Evolutionary conservation across 2,329 filamentous ascomycete species (phyloP).

Genomic region (Alternaria brassicicola): DNA sequence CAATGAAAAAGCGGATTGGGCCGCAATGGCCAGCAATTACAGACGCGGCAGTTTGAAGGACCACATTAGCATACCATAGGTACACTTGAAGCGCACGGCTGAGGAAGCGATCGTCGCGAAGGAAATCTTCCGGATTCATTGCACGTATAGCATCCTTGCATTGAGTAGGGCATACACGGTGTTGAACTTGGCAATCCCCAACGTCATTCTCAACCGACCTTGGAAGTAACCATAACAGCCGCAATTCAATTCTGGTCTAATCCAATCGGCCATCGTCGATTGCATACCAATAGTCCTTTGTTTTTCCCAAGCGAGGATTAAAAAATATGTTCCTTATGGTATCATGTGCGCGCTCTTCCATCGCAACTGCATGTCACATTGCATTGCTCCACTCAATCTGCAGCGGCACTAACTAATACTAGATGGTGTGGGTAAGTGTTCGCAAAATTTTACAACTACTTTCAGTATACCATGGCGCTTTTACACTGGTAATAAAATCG

Average conservation of each 20-base stretch:
- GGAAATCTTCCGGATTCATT: background rate
- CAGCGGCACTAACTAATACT: background rate
- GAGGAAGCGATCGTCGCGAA: background rate
- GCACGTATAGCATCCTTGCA: background rate
- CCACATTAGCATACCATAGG: background rate
- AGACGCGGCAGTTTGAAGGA: background rate
- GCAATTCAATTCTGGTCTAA: background rate
- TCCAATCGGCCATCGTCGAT: background rate
- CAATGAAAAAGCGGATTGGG: slow-evolving; percentile 9
- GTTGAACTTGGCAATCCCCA: background rate
- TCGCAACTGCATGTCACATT: slow-evolving; percentile 20
- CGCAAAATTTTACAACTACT: background rate
- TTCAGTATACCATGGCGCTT: background rate
- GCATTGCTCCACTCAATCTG: slow-evolving; percentile 10
- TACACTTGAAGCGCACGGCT: background rate
- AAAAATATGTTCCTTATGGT: background rate
- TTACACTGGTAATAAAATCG: background rate
- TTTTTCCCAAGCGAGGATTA: background rate
- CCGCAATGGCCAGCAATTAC: slow-evolving; percentile 2
- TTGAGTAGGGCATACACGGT: background rate
- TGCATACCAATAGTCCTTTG: background rate
- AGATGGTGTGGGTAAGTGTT: background rate
- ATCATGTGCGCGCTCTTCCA: slow-evolving; percentile 6
- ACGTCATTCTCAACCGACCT: background rate
- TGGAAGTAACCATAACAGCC: background rate